phyloP scores from a whole-genome alignment of 129 eudicot genomes.

The Kitagawia praeruptora region DNA sequence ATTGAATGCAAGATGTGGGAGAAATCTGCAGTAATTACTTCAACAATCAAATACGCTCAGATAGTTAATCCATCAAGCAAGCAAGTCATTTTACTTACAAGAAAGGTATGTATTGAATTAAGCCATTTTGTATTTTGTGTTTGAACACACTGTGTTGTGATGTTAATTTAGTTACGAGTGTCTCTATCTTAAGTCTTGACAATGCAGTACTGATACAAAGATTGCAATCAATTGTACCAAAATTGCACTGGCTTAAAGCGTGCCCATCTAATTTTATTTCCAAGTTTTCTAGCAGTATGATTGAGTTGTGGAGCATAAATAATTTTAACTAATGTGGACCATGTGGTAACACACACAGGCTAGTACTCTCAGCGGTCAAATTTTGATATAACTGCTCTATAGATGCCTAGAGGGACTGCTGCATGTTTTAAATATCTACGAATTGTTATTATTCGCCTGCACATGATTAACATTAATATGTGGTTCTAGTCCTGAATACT shows the following conservation, averaged over 20 bases:
- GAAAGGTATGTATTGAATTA: slow-evolving; percentile 41
- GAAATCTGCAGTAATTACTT: slow-evolving; percentile 47
- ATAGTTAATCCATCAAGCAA: slow-evolving; percentile 50
- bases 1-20: slow-evolving; percentile 70
- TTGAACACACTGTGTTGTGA: not conserved
- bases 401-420: not conserved
- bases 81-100: slow-evolving; percentile 39
- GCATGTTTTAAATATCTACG: not conserved
- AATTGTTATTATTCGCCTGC: not conserved
- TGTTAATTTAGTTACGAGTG: not conserved
- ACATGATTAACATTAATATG: not conserved
- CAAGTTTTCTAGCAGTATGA: not conserved
- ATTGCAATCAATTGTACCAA: not conserved
- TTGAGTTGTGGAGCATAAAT: not conserved
- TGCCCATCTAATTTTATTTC: not conserved
- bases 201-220: not conserved
- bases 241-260: not conserved
- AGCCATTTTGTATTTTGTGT: not conserved
- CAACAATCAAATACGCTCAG: slow-evolving; percentile 40
- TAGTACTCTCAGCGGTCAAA: not conserved
- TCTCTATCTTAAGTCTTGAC: not conserved
- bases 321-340: not conserved
- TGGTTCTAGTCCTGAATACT: not conserved
- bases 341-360: not conserved
- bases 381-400: not conserved